phyloP scores from a whole-genome alignment of 2,329 filamentous ascomycete genomes.

The Incumbomyces delicatus region DNA sequence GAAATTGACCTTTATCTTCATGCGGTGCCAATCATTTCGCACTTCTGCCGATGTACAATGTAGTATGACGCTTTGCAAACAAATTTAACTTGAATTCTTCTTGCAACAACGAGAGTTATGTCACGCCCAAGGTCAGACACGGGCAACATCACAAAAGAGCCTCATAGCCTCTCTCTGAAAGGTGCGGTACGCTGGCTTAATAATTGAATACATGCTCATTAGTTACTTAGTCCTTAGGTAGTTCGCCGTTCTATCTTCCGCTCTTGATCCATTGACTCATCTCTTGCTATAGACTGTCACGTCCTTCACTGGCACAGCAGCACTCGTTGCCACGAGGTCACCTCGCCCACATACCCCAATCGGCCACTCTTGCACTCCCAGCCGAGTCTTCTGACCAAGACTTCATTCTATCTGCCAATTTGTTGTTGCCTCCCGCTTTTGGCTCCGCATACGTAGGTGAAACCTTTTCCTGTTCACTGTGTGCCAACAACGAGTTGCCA shows the following conservation, averaged over 20 bases:
- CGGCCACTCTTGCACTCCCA: slow-evolving; percentile 68
- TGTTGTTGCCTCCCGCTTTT: slow-evolving; percentile 84
- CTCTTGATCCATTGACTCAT: slow-evolving; percentile 31
- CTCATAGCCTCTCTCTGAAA: slow-evolving; percentile 7
- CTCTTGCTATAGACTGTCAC: slow-evolving; percentile 1
- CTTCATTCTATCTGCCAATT: slow-evolving; percentile 43
- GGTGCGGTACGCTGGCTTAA: background rate
- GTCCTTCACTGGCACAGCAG: slow-evolving; percentile 33
- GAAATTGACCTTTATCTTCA: too few relatives aligned
- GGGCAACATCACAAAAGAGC: slow-evolving; percentile 1
- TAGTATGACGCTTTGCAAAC: background rate
- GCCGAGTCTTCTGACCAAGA: slow-evolving; percentile 35
- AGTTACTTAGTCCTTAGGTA: slow-evolving; percentile 46
- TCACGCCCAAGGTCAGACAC: slow-evolving; percentile 2
- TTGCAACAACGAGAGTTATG: background rate
- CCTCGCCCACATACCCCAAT: slow-evolving; percentile 39
- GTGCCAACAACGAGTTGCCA: slow-evolving; percentile 77
- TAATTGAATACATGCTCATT: background rate
- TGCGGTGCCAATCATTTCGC: too few relatives aligned
- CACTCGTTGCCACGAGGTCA: slow-evolving; percentile 35
- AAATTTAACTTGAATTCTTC: background rate
- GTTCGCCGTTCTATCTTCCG: background rate
- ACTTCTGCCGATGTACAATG: background rate
- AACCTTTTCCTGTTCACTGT: slow-evolving; percentile 86
- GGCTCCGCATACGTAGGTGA: slow-evolving; percentile 93